Percentiles rank a stretch among this genome's conserved stretches.
Conservation (phyloP, 305 asterid genomes). For the Plantago coronopus region DNA sequence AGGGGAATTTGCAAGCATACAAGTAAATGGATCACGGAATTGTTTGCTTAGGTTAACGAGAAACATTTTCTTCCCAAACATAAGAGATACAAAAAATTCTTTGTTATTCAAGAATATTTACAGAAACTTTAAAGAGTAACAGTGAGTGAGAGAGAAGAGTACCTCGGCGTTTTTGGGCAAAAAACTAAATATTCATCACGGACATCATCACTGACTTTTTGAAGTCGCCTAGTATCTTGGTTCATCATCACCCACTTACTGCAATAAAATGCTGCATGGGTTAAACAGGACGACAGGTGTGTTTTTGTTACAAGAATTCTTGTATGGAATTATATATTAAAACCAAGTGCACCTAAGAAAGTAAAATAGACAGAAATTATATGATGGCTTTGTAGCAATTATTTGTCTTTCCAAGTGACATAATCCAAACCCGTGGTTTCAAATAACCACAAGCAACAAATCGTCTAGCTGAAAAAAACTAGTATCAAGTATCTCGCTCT, state of each 20-base stretch:
- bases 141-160: not conserved
- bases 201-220: slow-evolving; percentile 90
- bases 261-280: slow-evolving; percentile 30
- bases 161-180: slow-evolving; percentile 70
- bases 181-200: slow-evolving; percentile 70
- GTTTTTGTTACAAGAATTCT: not conserved
- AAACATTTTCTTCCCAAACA: too few species aligned
- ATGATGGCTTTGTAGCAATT: not conserved
- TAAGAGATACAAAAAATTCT: too few species aligned
- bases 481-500: too few species aligned
- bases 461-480: too few species aligned
- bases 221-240: slow-evolving; percentile 85
- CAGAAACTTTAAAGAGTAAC: not conserved
- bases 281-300: not conserved
- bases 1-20: too few species aligned
- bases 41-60: not conserved
- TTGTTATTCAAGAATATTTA: too few species aligned
- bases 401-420: not conserved
- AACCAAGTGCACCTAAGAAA: not conserved
- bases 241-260: slow-evolving; percentile 99
- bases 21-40: not conserved
- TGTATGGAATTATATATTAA: slow-evolving; percentile 7
- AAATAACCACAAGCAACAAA: too few species aligned
- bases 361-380: not conserved
- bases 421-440: too few species aligned